A percentile compares a stretch with the other conserved stretches of the same genome.
Evolutionary conservation across 805 yeast species (phyloP).

Genomic region (Cephaloascus fragrans): DNA sequence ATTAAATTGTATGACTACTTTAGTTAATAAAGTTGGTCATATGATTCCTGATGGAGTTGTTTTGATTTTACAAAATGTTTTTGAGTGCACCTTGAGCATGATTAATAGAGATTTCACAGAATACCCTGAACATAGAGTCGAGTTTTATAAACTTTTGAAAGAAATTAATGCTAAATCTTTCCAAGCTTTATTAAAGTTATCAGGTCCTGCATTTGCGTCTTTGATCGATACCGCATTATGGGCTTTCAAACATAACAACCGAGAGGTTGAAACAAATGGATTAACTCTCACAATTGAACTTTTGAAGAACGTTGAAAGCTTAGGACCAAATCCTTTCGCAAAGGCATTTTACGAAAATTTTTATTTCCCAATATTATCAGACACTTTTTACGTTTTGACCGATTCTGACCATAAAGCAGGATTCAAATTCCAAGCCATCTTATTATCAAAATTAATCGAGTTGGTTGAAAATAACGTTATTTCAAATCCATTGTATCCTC

Average conservation of each 20-base stretch:
- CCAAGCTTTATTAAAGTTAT: constrained; percentile 76
- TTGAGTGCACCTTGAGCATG: constrained; percentile 92
- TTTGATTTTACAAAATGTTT: constrained; percentile 77
- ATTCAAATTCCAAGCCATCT: constrained; percentile 76
- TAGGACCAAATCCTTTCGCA: constrained; percentile 65
- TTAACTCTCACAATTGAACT: constrained; percentile 76
- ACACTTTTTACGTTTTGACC: constrained; percentile 86
- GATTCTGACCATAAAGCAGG: constrained; percentile 98
- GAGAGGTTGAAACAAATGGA: constrained; percentile 94
- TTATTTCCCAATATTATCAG: constrained; percentile 82
- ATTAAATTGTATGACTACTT: constrained; percentile 84
- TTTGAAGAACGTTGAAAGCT: constrained; percentile 71
- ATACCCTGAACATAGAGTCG: constrained; percentile 96
- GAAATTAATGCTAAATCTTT: constrained; percentile 82
- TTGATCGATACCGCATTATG: constrained; percentile 91
- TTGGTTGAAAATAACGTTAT: constrained; percentile 73
- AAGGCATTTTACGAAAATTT: constrained; percentile 82
- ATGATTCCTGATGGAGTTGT: constrained; percentile 87
- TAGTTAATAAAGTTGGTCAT: constrained; percentile 80
- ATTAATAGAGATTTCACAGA: constrained; percentile 92
- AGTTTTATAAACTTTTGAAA: constrained; percentile 81
- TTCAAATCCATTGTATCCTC: constrained; percentile 65
- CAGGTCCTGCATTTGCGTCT: constrained; percentile 85
- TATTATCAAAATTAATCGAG: constrained; percentile 75
- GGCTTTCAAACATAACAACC: constrained; percentile 96